A percentile compares a stretch with the other conserved stretches of the same genome.
These are phyloP conservation scores for Claviceps fusiformis DNA, from an alignment of 2,329 filamentous ascomycete species.

Conservation along the genomic window DNA sequence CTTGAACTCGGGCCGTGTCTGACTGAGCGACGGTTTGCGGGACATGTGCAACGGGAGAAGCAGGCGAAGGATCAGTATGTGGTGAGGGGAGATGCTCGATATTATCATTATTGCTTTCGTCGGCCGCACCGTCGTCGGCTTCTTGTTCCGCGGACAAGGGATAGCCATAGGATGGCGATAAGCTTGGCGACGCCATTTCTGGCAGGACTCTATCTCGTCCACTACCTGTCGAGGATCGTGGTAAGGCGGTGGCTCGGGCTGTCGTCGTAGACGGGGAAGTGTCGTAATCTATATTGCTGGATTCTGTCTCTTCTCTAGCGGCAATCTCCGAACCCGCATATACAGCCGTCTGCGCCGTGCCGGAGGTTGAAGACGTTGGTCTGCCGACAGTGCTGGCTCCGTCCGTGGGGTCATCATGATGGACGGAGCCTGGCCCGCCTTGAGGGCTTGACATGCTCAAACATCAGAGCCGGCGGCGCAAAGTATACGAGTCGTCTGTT, in stretches of 20 bases:
- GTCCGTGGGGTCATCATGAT: conserved; percentile 4
- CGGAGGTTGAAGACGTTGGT: not conserved
- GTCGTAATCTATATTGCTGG: not conserved
- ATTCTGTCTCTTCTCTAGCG: not conserved
- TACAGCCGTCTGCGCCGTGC: not conserved
- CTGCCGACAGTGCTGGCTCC: not conserved
- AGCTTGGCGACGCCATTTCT: not conserved
- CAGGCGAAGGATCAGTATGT: not conserved
- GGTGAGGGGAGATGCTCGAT: not conserved
- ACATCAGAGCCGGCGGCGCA: conserved; percentile 10
- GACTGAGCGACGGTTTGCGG: not conserved
- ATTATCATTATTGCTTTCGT: not conserved
- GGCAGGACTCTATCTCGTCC: not conserved
- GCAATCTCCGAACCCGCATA: not conserved
- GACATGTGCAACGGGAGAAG: not conserved
- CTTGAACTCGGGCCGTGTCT: not conserved
- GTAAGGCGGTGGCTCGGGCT: not conserved
- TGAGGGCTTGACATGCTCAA: conserved; percentile 20
- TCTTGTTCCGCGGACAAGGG: not conserved
- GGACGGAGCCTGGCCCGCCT: conserved; percentile 12
- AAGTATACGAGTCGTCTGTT: not conserved
- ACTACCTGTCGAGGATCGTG: not conserved
- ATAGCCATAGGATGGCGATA: not conserved
- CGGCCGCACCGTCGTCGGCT: not conserved
- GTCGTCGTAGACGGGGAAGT: not conserved